These are phyloP conservation scores for Fusarium camptoceras DNA, from an alignment of 2,329 filamentous ascomycete species.

Conservation along the genomic window DNA sequence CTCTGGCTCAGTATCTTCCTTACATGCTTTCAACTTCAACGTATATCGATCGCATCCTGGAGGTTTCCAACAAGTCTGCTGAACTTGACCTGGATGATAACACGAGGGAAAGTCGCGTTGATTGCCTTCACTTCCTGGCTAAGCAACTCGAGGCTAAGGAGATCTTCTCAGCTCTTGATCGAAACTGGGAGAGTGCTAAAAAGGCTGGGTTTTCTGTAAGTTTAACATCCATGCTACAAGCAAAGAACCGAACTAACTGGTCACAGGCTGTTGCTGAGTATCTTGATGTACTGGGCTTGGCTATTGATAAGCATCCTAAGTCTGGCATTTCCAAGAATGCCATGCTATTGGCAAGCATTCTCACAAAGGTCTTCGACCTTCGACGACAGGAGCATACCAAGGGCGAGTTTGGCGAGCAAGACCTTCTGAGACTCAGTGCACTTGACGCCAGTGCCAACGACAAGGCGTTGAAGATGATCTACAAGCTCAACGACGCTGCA, in stretches of 20 bases:
- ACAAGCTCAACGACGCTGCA: conserved; percentile 93
- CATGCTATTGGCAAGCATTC: conserved; percentile 72
- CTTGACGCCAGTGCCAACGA: conserved; percentile 76
- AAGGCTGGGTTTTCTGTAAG: conserved; percentile 71
- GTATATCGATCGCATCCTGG: conserved; percentile 78
- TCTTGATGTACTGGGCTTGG: conserved; percentile 74
- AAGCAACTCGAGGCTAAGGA: conserved; percentile 81
- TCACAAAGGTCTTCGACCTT: conserved; percentile 72
- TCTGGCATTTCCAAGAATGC: conserved; percentile 81
- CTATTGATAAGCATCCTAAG: conserved; percentile 84
- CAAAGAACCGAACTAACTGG: conserved; percentile 47
- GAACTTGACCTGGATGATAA: conserved; percentile 69
- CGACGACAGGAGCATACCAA: conserved; percentile 67
- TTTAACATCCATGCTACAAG: conserved; percentile 13
- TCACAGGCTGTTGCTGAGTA: conserved; percentile 73
- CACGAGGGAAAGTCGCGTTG: conserved; percentile 71
- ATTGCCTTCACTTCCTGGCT: conserved; percentile 80
- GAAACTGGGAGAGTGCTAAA: conserved; percentile 76
- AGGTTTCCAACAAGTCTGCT: conserved; percentile 78
- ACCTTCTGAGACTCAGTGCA: conserved; percentile 62
- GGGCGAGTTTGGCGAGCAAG: conserved; percentile 58
- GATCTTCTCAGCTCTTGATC: conserved; percentile 78
- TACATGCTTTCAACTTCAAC: conserved; percentile 87
- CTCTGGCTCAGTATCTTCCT: conserved; percentile 84
- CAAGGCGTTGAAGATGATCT: conserved; percentile 87